Evolutionary conservation across 495 filamentous ascomycete genomes (phyloP).

Genomic region (Aspergillus steynii): DNA sequence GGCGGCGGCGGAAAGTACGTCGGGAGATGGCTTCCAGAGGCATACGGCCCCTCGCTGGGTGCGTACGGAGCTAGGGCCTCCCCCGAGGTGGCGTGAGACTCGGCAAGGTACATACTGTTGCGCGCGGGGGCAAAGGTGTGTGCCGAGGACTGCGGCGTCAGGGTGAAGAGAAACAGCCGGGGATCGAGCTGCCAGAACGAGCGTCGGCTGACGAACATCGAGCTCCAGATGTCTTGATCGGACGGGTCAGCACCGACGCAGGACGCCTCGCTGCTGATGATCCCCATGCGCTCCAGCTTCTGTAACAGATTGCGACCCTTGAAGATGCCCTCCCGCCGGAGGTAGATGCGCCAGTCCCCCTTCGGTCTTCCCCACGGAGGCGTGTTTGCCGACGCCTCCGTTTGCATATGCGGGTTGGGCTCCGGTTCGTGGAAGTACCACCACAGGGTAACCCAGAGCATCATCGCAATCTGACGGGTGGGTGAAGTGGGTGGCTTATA

Average conservation of each 20-base stretch:
- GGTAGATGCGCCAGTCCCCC: constrained; percentile 84
- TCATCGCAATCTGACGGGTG: constrained; percentile 87
- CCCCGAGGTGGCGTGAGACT: constrained; percentile 12
- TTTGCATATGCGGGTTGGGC: constrained; percentile 55
- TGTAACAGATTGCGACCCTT: constrained; percentile 78
- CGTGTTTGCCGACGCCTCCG: constrained; percentile 61
- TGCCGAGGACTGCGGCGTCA: constrained; percentile 57
- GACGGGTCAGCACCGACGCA: constrained; percentile 62
- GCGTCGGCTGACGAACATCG: constrained; percentile 78
- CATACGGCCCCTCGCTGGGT: constrained; percentile 60
- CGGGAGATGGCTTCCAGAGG: constrained; percentile 72
- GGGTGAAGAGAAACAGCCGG: constrained; percentile 82
- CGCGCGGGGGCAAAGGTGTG: constrained; percentile 55
- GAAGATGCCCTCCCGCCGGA: constrained; percentile 84
- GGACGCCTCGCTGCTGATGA: constrained; percentile 75
- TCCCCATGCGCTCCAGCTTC: constrained; percentile 90
- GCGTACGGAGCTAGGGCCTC: constrained; percentile 28
- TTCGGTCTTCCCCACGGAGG: constrained; percentile 69
- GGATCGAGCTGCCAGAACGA: constrained; percentile 93
- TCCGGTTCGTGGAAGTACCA: constrained; percentile 88
- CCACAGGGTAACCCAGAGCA: constrained; percentile 91
- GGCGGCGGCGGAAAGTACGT: constrained; percentile 88
- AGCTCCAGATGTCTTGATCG: constrained; percentile 63
- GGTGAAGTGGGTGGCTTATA: constrained; percentile 78
- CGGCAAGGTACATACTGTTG: constrained; percentile 36